Evolutionary conservation across 768 basidiomycete species (phyloP).

Genomic region (Boletus vermiculosoides): DNA sequence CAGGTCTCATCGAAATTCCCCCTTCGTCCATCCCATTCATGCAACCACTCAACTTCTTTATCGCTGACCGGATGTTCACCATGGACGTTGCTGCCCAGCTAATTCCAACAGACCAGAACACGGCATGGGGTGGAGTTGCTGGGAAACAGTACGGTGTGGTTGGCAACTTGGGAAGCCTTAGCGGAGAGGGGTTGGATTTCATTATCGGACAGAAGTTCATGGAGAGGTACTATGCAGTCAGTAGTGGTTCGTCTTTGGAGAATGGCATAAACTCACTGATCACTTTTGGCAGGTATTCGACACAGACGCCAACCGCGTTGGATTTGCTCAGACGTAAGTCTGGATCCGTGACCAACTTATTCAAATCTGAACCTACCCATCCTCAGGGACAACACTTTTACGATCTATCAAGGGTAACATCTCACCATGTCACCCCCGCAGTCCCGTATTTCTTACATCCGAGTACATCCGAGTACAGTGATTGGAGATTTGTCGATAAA

Average conservation of each 20-base stretch:
- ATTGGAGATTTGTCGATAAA: not conserved
- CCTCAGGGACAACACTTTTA: conserved; percentile 23
- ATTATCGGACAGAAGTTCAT: not conserved
- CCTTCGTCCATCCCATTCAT: conserved; percentile 13
- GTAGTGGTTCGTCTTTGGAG: not conserved
- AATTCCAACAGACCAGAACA: conserved; percentile 17
- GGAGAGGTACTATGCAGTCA: conserved; percentile 7
- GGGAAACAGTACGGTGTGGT: conserved; percentile 15
- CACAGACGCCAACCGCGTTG: conserved; percentile 16
- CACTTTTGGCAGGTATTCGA: conserved; percentile 20
- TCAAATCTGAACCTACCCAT: not conserved
- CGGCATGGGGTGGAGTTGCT: conserved; percentile 8
- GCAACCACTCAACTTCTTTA: conserved; percentile 14
- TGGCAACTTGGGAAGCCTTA: not conserved
- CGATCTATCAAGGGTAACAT: not conserved
- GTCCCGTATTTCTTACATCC: not conserved
- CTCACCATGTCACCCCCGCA: not conserved
- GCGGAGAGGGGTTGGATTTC: not conserved
- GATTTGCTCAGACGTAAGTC: conserved; percentile 27
- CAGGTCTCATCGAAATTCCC: conserved; percentile 20
- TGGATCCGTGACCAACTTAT: not conserved
- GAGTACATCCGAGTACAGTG: too few species aligned
- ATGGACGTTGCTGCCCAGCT: conserved; percentile 25
- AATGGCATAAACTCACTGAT: not conserved
- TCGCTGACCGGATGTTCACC: conserved; percentile 6